Percentiles rank a stretch among this genome's conserved stretches.
Conservation (phyloP, 2,329 filamentous ascomycete genomes). For the Arthrinium phaeospermum region DNA sequence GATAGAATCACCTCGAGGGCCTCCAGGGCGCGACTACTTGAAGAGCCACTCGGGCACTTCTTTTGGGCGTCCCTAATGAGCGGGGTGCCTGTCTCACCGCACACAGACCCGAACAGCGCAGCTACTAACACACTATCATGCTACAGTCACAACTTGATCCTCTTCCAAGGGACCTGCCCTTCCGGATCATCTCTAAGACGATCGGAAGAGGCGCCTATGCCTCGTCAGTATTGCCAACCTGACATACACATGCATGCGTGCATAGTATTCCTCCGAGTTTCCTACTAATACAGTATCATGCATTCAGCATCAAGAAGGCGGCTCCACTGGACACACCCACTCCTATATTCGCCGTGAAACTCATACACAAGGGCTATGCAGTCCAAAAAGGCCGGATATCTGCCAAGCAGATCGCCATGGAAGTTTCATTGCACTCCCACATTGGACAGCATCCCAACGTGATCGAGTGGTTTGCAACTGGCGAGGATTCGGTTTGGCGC, state of each 20-base stretch:
- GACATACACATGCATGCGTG: not conserved
- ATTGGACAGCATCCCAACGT: slow-evolving; percentile 91
- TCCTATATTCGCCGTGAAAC: slow-evolving; percentile 95
- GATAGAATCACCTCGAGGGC: not conserved
- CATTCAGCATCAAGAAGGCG: slow-evolving; percentile 85
- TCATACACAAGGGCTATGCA: slow-evolving; percentile 97
- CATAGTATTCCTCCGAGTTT: not conserved
- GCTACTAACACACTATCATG: slow-evolving; percentile 46
- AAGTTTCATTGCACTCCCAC: slow-evolving; percentile 87
- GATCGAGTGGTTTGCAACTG: slow-evolving; percentile 88
- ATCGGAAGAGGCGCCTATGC: slow-evolving; percentile 97
- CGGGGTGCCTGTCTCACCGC: not conserved
- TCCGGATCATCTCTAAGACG: slow-evolving; percentile 93
- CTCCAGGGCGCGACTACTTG: not conserved
- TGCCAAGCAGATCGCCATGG: slow-evolving; percentile 87
- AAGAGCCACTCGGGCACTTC: not conserved
- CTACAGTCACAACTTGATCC: slow-evolving; percentile 87
- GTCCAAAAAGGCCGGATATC: slow-evolving; percentile 87
- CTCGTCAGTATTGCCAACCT: slow-evolving; percentile 66
- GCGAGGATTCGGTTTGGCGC: slow-evolving; percentile 84
- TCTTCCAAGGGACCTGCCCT: slow-evolving; percentile 83
- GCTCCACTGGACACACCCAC: slow-evolving; percentile 70
- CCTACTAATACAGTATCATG: slow-evolving; percentile 8
- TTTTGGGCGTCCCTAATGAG: slow-evolving; percentile 2
- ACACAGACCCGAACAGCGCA: not conserved